phyloP scores from a whole-genome alignment of 257 asterid species.

The Primulina huaijiensis region DNA sequence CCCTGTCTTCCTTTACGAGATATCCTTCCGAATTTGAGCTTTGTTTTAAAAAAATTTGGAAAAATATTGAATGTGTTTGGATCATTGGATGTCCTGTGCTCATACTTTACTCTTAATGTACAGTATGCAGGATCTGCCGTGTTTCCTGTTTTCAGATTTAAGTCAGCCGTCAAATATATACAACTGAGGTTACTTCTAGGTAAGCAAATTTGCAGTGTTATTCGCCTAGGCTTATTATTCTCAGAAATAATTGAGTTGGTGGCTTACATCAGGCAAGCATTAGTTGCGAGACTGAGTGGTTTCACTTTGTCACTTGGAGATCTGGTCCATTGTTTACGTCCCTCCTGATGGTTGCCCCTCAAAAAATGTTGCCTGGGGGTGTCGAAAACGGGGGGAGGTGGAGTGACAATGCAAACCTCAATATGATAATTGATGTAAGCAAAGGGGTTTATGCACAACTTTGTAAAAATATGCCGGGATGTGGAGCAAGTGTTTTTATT shows the following conservation, averaged over 20 bases:
- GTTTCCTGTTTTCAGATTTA: conserved; percentile 34
- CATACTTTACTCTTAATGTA: not conserved
- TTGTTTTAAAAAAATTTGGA: not conserved
- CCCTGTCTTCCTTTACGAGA: not conserved
- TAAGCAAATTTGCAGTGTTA: conserved; percentile 27
- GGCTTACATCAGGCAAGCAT: conserved; percentile 24
- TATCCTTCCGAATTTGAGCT: not conserved
- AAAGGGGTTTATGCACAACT: no score
- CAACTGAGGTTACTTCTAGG: conserved; percentile 59
- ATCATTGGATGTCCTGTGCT: not conserved
- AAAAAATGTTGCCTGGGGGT: no score
- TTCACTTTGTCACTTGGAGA: conserved; percentile 30
- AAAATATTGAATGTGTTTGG: not conserved
- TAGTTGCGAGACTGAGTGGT: conserved; percentile 25
- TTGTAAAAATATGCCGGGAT: no score
- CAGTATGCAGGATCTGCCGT: conserved; percentile 40
- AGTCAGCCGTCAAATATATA: conserved; percentile 47
- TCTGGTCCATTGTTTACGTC: conserved; percentile 24
- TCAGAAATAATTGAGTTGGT: conserved; percentile 39
- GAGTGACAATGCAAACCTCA: not conserved
- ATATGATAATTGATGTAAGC: no score
- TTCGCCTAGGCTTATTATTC: not conserved
- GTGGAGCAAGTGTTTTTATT: no score
- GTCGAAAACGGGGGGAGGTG: not conserved
- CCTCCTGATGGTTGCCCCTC: not conserved